Evolutionary conservation across 2,329 filamentous ascomycete species (phyloP).

Genomic region (Stagonosporopsis cucurbitacearum): DNA sequence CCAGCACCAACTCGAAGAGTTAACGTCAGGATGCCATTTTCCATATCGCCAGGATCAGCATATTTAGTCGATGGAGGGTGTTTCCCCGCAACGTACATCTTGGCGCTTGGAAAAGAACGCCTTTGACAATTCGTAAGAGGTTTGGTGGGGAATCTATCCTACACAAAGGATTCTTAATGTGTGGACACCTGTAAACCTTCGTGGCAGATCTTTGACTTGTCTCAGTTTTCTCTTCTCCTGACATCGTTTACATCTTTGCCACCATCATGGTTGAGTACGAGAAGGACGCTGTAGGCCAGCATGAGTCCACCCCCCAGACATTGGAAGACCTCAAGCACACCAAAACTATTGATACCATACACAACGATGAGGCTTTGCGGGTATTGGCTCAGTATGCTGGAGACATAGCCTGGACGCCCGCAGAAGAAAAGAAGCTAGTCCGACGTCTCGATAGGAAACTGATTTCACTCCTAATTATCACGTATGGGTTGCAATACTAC

Average conservation of each 20-base stretch:
- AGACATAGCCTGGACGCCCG: conserved; percentile 53
- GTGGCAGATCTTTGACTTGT: neutral
- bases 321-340: conserved; percentile 4
- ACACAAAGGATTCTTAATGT: neutral
- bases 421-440: conserved; percentile 44
- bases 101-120: conserved; percentile 2
- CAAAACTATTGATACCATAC: conserved; percentile 25
- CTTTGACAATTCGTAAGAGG: neutral
- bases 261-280: neutral
- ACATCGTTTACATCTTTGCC: too few relatives aligned
- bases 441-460: conserved; percentile 35
- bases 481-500: conserved; percentile 41
- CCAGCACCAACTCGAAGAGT: conserved; percentile 1
- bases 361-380: conserved; percentile 27
- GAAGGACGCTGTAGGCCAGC: neutral
- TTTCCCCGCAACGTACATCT: conserved; percentile 7
- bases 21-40: conserved; percentile 2
- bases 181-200: neutral
- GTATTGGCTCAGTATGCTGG: conserved; percentile 47
- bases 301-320: conserved; percentile 4
- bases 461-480: conserved; percentile 32
- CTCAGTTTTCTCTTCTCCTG: neutral
- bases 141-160: neutral
- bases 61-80: conserved; percentile 3
- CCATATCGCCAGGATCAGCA: conserved; percentile 5